Conservation (phyloP, 768 basidiomycete species). For the Suillus alpinus region DNA sequence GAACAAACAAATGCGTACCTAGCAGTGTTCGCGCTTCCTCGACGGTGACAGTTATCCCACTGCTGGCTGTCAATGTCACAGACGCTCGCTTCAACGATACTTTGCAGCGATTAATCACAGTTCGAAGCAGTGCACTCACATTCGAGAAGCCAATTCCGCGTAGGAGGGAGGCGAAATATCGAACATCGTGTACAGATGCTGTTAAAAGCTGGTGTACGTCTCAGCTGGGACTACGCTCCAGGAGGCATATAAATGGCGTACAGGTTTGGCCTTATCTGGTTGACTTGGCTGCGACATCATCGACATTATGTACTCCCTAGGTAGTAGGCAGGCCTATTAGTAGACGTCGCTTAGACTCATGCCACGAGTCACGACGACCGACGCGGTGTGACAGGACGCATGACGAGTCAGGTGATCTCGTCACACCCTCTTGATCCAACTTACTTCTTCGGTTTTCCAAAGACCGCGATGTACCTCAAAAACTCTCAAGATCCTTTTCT, state of each 20-base stretch:
- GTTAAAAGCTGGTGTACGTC: slow-evolving; percentile 47
- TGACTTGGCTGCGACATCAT: slow-evolving; percentile 17
- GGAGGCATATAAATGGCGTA: slow-evolving; percentile 9
- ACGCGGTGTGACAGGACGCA: neutral
- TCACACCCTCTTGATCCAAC: no score
- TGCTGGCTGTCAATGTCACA: slow-evolving; percentile 57
- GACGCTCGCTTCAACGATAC: slow-evolving; percentile 60
- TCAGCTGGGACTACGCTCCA: neutral
- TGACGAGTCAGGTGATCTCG: slow-evolving; percentile 17
- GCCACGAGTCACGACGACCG: no score
- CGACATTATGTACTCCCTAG: slow-evolving; percentile 14
- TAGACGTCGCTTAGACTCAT: neutral
- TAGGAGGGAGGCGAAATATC: slow-evolving; percentile 74
- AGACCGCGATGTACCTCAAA: no score
- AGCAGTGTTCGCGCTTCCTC: slow-evolving; percentile 83
- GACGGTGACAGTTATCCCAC: slow-evolving; percentile 74
- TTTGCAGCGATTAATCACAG: slow-evolving; percentile 1
- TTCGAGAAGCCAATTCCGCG: slow-evolving; percentile 80
- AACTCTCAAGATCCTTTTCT: no score
- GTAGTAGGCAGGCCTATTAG: no score
- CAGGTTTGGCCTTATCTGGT: slow-evolving; percentile 20
- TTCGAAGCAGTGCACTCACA: slow-evolving; percentile 42
- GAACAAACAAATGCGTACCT: slow-evolving; percentile 44
- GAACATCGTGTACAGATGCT: slow-evolving; percentile 76
- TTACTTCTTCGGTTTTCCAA: no score